A percentile compares a stretch with the other conserved stretches of the same genome.
Conservation (phyloP, 768 basidiomycete species). For the Pulveroboletus frians region DNA sequence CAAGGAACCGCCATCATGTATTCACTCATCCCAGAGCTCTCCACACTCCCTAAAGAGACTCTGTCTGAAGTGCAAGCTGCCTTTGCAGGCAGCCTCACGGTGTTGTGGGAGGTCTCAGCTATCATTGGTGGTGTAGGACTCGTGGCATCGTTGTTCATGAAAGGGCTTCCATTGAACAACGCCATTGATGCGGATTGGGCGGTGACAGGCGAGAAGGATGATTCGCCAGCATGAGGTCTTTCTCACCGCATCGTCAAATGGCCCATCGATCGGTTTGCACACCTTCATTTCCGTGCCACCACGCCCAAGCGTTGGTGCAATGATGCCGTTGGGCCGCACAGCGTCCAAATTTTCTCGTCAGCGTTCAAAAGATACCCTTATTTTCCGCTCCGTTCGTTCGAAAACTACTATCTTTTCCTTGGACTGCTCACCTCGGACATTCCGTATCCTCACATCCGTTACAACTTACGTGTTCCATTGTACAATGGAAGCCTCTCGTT, state of each 20-base stretch:
- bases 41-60: slow-evolving; percentile 31
- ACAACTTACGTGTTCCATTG: too few species aligned
- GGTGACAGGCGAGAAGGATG: background rate
- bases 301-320: too few species aligned
- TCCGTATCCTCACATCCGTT: too few species aligned
- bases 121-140: slow-evolving; percentile 25
- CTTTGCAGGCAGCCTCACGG: slow-evolving; percentile 36
- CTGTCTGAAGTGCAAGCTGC: slow-evolving; percentile 34
- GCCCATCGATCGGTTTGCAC: too few species aligned
- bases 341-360: background rate
- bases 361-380: too few species aligned
- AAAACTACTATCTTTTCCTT: too few species aligned
- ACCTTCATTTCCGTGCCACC: too few species aligned
- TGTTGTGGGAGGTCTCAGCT: slow-evolving; percentile 39
- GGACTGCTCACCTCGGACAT: too few species aligned
- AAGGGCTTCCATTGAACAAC: background rate
- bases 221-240: background rate
- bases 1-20: slow-evolving; percentile 39
- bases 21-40: slow-evolving; percentile 42
- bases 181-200: slow-evolving; percentile 5
- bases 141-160: slow-evolving; percentile 4
- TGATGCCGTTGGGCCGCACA: too few species aligned
- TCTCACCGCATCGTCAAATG: background rate
- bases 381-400: too few species aligned
- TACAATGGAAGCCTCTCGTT: too few species aligned